Percentiles rank a stretch among this genome's conserved stretches.
phyloP scores from a whole-genome alignment of 2,329 filamentous ascomycete species.

The Eutypella sp. region DNA sequence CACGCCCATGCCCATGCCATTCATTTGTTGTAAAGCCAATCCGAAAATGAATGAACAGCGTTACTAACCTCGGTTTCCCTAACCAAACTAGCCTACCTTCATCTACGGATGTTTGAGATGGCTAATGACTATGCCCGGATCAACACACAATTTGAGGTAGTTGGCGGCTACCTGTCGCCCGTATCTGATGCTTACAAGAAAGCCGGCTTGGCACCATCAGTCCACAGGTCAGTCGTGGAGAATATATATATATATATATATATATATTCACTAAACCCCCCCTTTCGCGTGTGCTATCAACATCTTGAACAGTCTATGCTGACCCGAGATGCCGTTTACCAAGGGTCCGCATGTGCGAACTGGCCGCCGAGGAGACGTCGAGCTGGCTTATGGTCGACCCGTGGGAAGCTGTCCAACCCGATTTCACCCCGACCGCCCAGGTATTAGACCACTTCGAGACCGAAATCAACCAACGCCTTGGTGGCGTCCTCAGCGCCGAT shows the following conservation, averaged over 20 bases:
- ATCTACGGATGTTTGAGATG: conserved; percentile 86
- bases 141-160: conserved; percentile 73
- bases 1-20: too few relatives aligned
- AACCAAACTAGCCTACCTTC: conserved; percentile 64
- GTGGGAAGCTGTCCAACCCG: conserved; percentile 80
- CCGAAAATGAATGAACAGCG: background rate
- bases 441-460: conserved; percentile 89
- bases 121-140: conserved; percentile 74
- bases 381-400: conserved; percentile 83
- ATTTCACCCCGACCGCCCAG: conserved; percentile 83
- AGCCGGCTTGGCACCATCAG: conserved; percentile 66
- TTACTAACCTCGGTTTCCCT: background rate
- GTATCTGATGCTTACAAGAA: conserved; percentile 69
- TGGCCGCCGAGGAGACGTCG: conserved; percentile 70
- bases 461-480: conserved; percentile 76
- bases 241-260: too few relatives aligned
- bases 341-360: conserved; percentile 77
- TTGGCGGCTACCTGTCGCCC: conserved; percentile 81
- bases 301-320: conserved; percentile 6
- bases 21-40: too few relatives aligned
- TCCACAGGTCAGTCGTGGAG: conserved; percentile 50
- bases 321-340: conserved; percentile 6
- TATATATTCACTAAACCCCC: too few relatives aligned
- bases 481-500: conserved; percentile 65
- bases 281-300: too few relatives aligned